Evolutionary conservation across 257 asterid species (phyloP).

Genomic region (Solanum sejunctum): DNA sequence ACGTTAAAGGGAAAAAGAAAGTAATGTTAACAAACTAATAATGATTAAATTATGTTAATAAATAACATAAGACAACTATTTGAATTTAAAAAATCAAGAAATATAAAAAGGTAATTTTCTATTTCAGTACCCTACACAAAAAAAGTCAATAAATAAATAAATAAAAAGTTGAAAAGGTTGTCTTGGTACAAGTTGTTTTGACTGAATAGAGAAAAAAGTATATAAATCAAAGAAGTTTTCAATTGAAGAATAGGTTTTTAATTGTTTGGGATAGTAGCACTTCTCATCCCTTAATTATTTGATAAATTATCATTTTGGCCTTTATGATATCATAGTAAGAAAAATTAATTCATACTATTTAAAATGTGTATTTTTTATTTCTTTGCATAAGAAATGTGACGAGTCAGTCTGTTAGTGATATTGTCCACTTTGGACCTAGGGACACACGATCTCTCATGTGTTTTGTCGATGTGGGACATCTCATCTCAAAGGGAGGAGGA

Average conservation of each 20-base stretch:
- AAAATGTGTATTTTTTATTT: background rate
- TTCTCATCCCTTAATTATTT: background rate
- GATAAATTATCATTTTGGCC: background rate
- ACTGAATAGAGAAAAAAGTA: background rate
- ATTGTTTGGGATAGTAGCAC: background rate
- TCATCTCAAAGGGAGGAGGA: too few relatives aligned
- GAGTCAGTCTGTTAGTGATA: too few relatives aligned
- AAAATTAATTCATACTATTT: background rate
- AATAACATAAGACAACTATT: background rate
- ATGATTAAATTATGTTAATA: background rate
- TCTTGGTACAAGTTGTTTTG: background rate
- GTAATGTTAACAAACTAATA: background rate
- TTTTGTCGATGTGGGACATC: too few relatives aligned
- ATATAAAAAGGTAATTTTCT: background rate
- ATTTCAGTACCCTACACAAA: background rate
- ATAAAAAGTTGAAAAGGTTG: background rate
- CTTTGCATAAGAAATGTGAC: background rate
- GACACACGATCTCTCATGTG: too few relatives aligned
- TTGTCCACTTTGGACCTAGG: too few relatives aligned
- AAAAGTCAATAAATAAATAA: background rate
- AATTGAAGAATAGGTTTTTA: background rate
- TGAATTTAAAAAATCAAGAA: background rate
- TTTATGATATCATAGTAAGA: background rate
- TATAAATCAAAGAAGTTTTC: background rate
- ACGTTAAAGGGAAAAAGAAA: background rate